phyloP scores from a whole-genome alignment of 768 basidiomycete genomes.

The Tephrocybe rancida region DNA sequence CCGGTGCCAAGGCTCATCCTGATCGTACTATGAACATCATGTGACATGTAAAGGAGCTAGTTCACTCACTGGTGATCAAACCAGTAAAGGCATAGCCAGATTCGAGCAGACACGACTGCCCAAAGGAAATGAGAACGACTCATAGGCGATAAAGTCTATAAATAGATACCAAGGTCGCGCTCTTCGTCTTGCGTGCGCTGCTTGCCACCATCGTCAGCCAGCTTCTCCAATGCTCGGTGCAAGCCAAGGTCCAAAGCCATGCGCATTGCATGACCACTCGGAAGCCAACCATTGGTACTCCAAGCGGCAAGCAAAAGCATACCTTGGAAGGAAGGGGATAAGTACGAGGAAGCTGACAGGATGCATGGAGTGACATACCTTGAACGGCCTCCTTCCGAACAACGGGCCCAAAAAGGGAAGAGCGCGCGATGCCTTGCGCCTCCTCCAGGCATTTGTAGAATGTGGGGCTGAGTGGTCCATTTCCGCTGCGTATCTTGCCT shows the following conservation, averaged over 20 bases:
- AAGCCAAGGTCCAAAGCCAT: constrained; percentile 95
- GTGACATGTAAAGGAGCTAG: constrained; percentile 1
- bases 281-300: constrained; percentile 94
- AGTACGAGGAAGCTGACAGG: constrained; percentile 14
- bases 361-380: constrained; percentile 47
- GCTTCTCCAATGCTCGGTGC: constrained; percentile 89
- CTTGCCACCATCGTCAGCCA: constrained; percentile 75
- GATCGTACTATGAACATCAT: constrained; percentile 9
- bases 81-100: constrained; percentile 95
- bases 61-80: constrained; percentile 87
- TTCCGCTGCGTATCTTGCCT: constrained; percentile 89
- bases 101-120: constrained; percentile 86
- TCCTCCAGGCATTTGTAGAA: constrained; percentile 94
- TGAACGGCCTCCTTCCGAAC: constrained; percentile 95
- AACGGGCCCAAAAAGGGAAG: constrained; percentile 90
- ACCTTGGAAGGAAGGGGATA: constrained; percentile 44
- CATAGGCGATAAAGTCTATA: constrained; percentile 6
- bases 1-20: constrained; percentile 94
- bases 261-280: constrained; percentile 93
- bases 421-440: constrained; percentile 93
- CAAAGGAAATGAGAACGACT: constrained; percentile 8
- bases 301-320: constrained; percentile 92
- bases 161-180: constrained; percentile 71
- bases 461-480: constrained; percentile 79
- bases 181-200: constrained; percentile 80